Base-by-base conservation (phyloP, 441 rosid species). In the Erodium moschatum region DNA sequence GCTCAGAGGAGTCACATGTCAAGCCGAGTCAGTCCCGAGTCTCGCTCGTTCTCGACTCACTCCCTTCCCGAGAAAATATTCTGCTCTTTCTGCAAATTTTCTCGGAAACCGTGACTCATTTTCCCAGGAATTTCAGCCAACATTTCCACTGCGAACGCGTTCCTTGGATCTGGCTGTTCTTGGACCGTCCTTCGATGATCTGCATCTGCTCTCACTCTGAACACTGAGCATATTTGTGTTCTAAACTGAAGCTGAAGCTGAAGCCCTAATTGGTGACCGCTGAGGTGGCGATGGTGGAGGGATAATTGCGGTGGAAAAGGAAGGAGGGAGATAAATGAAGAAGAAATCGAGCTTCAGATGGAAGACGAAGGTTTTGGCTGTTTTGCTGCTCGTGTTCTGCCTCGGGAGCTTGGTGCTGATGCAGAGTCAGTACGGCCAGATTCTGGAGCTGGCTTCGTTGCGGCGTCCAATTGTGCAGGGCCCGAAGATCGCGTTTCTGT, bases 321-420 rank as follows among this genome's bases (percentile, higher is more conserved):
- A 44, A 44, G 50, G 50, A 44, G 19, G 61, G 21, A 16, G 19
- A 54, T 54, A 54, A 19, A 54, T 54, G 61, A 54, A 54, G 61
- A 54, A 54, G 61, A 54, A 54, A 54, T 16, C 20, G 61, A 16
- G 10, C 61, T 54, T 54, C 61, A 64, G 18, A 64, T 64, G 66
- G 66, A 64, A 64, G 66, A 31, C 42, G 44, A 31, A 64, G 66
- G 19, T 64, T 24, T 64, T 64, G 31, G 66, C 66, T 3, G 66
- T 64, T n/a, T 1, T 64, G 18, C n/a, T 64, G 66, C 44, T 64
- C 31, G 66, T 33, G n/a, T 64, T 64, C 29, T 64, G 66, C 33
- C 7, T 27, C 66, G 66, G 42, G 42, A 64, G 66, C 33, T 64
- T 64, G 40, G 66, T 64, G 66, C 18, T 64, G 40, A 31, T 64